phyloP scores from a whole-genome alignment of 805 yeast species.

The Ogataea methanolica region DNA sequence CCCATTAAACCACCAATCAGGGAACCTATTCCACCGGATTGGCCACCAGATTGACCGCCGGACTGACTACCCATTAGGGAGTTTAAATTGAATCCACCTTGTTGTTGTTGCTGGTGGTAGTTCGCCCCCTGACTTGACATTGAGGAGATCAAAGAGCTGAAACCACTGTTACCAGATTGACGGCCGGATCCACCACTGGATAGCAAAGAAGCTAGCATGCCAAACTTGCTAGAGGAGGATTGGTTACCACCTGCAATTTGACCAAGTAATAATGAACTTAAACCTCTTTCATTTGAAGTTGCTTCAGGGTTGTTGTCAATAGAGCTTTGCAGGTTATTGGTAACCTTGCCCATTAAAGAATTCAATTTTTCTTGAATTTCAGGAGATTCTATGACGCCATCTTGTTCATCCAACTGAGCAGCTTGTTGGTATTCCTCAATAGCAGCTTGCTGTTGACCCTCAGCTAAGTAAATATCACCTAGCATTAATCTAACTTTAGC shows the following conservation, averaged over 20 bases:
- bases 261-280: constrained; percentile 23
- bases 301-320: constrained; percentile 19
- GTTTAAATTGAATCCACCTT: constrained; percentile 27
- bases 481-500: constrained; percentile 22
- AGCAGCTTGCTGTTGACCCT: constrained; percentile 23
- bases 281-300: constrained; percentile 25
- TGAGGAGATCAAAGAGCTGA: constrained; percentile 22
- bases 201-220: constrained; percentile 22
- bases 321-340: constrained; percentile 17
- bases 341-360: constrained; percentile 17
- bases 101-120: constrained; percentile 15
- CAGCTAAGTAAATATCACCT: constrained; percentile 24
- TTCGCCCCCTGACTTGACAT: constrained; percentile 23
- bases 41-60: not conserved
- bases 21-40: constrained; percentile 1
- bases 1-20: constrained; percentile 2
- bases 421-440: constrained; percentile 26
- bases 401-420: constrained; percentile 28
- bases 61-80: constrained; percentile 16
- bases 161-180: constrained; percentile 20
- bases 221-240: constrained; percentile 24
- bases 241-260: constrained; percentile 24
- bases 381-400: constrained; percentile 28
- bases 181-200: constrained; percentile 9
- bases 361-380: constrained; percentile 27